phyloP scores from a whole-genome alignment of 2,329 filamentous ascomycete species.

The Trichoderma simmonsii region DNA sequence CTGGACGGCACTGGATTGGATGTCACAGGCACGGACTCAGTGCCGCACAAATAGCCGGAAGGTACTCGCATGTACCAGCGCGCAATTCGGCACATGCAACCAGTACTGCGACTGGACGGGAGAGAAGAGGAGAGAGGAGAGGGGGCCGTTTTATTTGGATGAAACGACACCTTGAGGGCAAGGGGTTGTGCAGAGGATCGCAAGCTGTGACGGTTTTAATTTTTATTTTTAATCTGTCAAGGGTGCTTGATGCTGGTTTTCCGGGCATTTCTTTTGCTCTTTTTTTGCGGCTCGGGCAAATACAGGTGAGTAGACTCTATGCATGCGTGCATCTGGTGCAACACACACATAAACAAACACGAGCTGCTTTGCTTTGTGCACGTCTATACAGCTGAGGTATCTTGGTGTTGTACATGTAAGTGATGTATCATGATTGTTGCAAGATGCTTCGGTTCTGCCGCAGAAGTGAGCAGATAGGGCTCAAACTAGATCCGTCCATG shows the following conservation, averaged over 20 bases:
- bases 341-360: not conserved
- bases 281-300: not conserved
- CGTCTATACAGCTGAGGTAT: not conserved
- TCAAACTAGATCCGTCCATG: not conserved
- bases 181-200: not conserved
- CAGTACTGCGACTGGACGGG: not conserved
- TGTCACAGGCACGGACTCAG: not conserved
- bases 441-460: not conserved
- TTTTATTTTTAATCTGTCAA: not conserved
- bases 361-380: not conserved
- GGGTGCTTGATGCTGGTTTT: not conserved
- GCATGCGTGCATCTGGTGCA: not conserved
- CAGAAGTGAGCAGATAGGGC: not conserved
- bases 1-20: not conserved
- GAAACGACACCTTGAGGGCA: conserved; percentile 5
- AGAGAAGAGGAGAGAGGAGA: not conserved
- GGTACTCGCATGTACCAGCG: not conserved
- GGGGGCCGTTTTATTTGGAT: conserved; percentile 7
- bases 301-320: not conserved
- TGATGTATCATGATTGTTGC: not conserved
- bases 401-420: not conserved
- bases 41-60: not conserved
- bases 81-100: not conserved
- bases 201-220: not conserved
- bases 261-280: not conserved